These are phyloP conservation scores for Stenocarpella maydis DNA, from an alignment of 2,329 filamentous ascomycete species.

Conservation along the genomic window DNA sequence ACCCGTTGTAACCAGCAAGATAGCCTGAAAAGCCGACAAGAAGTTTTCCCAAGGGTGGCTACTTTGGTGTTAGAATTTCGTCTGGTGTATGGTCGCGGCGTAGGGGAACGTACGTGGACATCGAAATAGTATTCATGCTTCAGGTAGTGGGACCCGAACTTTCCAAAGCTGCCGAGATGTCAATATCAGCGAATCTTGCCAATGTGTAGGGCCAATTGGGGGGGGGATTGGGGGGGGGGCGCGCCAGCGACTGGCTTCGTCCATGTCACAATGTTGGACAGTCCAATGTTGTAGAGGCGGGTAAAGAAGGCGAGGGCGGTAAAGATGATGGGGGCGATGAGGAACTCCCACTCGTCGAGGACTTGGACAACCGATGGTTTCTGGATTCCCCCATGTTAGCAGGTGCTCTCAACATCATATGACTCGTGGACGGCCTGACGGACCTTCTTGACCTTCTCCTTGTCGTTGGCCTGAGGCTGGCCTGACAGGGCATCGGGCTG, in stretches of 20 bases:
- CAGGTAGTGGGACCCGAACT: constrained; percentile 98
- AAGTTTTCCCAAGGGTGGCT: constrained; percentile 97
- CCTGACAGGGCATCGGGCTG: constrained; percentile 23
- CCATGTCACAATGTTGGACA: constrained; percentile 73
- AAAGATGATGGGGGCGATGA: constrained; percentile 69
- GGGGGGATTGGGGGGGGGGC: too few relatives aligned
- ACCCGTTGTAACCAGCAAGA: constrained; percentile 96
- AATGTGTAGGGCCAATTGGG: constrained; percentile 16
- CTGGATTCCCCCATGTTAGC: constrained; percentile 44
- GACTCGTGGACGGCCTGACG: not conserved
- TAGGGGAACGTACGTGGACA: constrained; percentile 50
- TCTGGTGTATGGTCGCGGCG: not conserved
- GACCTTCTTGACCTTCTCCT: constrained; percentile 69
- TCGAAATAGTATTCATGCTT: constrained; percentile 99
- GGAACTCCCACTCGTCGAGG: constrained; percentile 70
- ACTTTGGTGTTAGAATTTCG: constrained; percentile 38
- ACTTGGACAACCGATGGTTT: constrained; percentile 67
- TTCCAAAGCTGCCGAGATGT: constrained; percentile 73
- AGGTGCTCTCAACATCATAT: not conserved
- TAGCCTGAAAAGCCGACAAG: constrained; percentile 96
- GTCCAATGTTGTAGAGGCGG: constrained; percentile 73
- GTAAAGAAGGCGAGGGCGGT: constrained; percentile 71
- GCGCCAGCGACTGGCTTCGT: constrained; percentile 68
- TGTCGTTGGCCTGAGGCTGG: constrained; percentile 60
- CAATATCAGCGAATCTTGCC: constrained; percentile 41